Percentiles rank a stretch among this genome's conserved stretches.
Evolutionary conservation across 129 eudicot genomes (phyloP).

Genomic region (Helianthus annuus): DNA sequence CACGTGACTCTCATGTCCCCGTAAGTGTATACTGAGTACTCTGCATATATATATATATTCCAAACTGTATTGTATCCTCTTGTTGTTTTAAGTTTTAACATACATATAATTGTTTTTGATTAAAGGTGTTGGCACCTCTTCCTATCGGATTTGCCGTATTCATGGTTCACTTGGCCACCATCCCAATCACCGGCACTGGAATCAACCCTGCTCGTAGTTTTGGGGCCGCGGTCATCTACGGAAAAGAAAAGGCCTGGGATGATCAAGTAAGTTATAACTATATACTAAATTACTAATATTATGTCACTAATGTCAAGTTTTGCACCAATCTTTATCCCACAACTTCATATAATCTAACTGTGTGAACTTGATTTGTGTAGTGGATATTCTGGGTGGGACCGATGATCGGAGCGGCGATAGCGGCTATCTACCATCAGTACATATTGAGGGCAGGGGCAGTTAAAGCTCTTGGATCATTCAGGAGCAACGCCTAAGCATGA

Average conservation of each 20-base stretch:
- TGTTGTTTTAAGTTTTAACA: not conserved
- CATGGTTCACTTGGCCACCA: conserved; percentile 45
- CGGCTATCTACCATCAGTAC: conserved; percentile 42
- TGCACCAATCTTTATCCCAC: not conserved
- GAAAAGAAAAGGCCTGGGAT: conserved; percentile 44
- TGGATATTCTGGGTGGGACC: conserved; percentile 51
- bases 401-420: conserved; percentile 42
- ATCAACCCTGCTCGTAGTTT: conserved; percentile 47
- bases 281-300: not conserved
- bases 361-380: conserved; percentile 11
- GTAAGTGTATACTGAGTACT: conserved; percentile 37
- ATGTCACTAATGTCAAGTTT: not conserved
- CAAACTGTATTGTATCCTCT: not conserved
- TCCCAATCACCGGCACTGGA: conserved; percentile 43
- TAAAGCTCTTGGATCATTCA: conserved; percentile 45
- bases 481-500: conserved; percentile 39
- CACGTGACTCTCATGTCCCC: conserved; percentile 74
- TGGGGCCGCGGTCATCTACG: conserved; percentile 40
- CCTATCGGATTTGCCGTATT: conserved; percentile 42
- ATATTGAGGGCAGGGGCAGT: conserved; percentile 37
- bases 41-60: not conserved
- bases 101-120: not conserved
- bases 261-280: conserved; percentile 35
- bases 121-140: conserved; percentile 42
- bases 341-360: not conserved